These are phyloP conservation scores for Leptographium galeiforme DNA, from an alignment of 2,329 filamentous ascomycete genomes.

Conservation along the genomic window DNA sequence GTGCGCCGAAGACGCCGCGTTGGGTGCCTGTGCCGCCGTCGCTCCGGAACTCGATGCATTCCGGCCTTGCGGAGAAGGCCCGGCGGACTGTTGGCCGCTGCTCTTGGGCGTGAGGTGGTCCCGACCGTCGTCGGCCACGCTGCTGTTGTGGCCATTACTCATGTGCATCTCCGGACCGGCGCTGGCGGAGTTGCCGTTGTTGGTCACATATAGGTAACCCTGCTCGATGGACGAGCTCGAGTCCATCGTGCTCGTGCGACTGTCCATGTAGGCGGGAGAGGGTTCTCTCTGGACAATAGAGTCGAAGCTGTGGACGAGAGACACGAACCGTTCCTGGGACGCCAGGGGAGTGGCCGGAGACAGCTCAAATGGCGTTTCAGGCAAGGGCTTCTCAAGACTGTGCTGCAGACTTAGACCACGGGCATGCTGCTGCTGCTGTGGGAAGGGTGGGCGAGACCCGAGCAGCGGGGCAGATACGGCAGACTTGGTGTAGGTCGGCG, in stretches of 20 bases:
- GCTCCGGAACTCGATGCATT: conserved; percentile 19
- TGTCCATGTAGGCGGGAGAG: conserved; percentile 22
- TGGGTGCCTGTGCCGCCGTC: conserved; percentile 20
- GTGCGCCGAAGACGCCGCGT: conserved; percentile 39
- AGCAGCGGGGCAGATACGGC: conserved; percentile 16
- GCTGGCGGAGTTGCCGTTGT: not conserved
- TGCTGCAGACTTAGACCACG: conserved; percentile 40
- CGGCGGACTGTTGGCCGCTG: conserved; percentile 40
- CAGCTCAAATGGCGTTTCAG: conserved; percentile 27
- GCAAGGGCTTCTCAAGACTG: conserved; percentile 45
- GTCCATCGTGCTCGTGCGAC: conserved; percentile 35
- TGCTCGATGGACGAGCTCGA: conserved; percentile 22
- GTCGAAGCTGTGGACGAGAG: conserved; percentile 7
- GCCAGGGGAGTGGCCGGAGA: conserved; percentile 21
- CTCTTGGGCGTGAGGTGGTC: conserved; percentile 38
- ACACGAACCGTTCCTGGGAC: conserved; percentile 5
- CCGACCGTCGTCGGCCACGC: conserved; percentile 30
- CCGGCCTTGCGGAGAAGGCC: conserved; percentile 38
- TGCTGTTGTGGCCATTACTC: conserved; percentile 33
- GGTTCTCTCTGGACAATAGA: conserved; percentile 16
- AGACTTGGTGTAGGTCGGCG: conserved; percentile 14
- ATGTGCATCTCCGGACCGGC: conserved; percentile 24
- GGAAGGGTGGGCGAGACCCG: conserved; percentile 6
- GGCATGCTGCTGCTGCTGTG: conserved; percentile 33
- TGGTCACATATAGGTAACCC: conserved; percentile 13